Evolutionary conservation across 257 asterid genomes (phyloP).

Genomic region (Thymus mandschuricus): DNA sequence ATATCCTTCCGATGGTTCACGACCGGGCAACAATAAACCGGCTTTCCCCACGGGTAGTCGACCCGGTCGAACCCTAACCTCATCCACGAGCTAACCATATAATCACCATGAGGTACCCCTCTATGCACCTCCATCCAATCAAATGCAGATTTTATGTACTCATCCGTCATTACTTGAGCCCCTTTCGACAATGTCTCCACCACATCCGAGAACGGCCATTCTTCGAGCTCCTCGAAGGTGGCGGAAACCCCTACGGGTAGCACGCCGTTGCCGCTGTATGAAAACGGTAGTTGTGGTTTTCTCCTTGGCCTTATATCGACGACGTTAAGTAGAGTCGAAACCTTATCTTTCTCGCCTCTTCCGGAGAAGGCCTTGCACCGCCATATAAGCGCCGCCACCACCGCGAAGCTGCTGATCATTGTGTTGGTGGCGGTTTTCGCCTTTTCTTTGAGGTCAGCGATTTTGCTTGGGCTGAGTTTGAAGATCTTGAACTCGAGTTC

Average conservation of each 20-base stretch:
- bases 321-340: constrained; percentile 47
- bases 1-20: constrained; percentile 45
- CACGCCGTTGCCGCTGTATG: constrained; percentile 56
- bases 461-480: constrained; percentile 37
- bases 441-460: constrained; percentile 40
- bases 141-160: constrained; percentile 50
- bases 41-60: constrained; percentile 63
- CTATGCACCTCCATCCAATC: constrained; percentile 63
- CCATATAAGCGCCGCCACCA: constrained; percentile 1
- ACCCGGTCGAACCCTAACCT: constrained; percentile 50
- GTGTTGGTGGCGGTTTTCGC: constrained; percentile 23
- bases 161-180: constrained; percentile 38
- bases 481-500: constrained; percentile 42
- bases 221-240: constrained; percentile 42
- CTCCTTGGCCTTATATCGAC: constrained; percentile 51
- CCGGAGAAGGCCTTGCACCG: neutral
- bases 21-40: constrained; percentile 54
- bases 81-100: constrained; percentile 64
- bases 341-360: constrained; percentile 9
- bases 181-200: constrained; percentile 43
- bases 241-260: constrained; percentile 41
- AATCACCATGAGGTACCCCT: constrained; percentile 63
- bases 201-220: constrained; percentile 42
- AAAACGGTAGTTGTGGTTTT: constrained; percentile 35
- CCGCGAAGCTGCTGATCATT: neutral